Evolutionary conservation across 140 eudicot genomes (phyloP).

Genomic region (Ambrosia hybrid): DNA sequence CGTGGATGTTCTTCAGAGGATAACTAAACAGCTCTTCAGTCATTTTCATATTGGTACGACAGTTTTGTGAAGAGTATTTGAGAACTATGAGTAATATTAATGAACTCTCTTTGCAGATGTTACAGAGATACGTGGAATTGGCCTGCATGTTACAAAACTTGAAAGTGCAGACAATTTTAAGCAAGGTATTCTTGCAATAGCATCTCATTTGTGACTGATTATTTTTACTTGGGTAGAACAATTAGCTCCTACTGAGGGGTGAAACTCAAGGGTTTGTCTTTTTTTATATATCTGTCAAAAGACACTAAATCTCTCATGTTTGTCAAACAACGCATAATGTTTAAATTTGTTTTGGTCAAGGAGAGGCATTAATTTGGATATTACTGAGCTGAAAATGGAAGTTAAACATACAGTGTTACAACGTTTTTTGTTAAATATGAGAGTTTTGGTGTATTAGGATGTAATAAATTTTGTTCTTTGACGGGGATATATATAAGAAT

Average conservation of each 20-base stretch:
- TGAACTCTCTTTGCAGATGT: constrained; percentile 49
- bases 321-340: background rate
- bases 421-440: too few species aligned
- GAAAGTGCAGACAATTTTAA: constrained; percentile 54
- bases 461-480: constrained; percentile 42
- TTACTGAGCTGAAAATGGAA: too few species aligned
- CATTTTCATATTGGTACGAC: constrained; percentile 64
- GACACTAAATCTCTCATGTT: background rate
- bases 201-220: background rate
- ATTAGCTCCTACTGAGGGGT: background rate
- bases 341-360: background rate
- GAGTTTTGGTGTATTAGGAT: too few species aligned
- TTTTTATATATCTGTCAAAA: too few species aligned
- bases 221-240: background rate
- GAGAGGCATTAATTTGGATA: too few species aligned
- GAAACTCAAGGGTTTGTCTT: background rate
- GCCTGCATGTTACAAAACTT: constrained; percentile 86
- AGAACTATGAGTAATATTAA: constrained; percentile 10
- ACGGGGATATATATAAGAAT: too few species aligned
- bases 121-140: constrained; percentile 84
- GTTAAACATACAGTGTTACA: too few species aligned
- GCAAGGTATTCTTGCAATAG: constrained; percentile 45
- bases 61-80: constrained; percentile 1
- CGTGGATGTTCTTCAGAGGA: constrained; percentile 66
- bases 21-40: constrained; percentile 70